Conservation (phyloP, 2,329 filamentous ascomycete species). For the Zelopaecilomyces penicillatus region DNA sequence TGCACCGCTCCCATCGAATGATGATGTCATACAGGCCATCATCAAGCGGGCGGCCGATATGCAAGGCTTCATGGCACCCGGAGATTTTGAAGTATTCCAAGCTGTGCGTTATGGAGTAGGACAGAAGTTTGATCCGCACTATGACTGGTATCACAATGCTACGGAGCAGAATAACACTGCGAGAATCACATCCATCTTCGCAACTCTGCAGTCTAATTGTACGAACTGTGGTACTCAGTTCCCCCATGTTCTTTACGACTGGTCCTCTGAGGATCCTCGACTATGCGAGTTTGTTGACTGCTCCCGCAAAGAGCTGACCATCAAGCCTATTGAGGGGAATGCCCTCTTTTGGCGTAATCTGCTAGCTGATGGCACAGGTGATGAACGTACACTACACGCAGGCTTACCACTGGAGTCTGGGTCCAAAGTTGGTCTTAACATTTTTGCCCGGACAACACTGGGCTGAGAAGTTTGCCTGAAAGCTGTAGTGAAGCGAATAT, state of each 20-base stretch:
- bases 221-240: neutral
- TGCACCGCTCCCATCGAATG: neutral
- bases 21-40: neutral
- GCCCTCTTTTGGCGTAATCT: neutral
- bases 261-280: neutral
- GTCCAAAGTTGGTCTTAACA: neutral
- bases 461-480: no score
- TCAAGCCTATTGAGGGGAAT: neutral
- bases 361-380: neutral
- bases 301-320: neutral
- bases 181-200: neutral
- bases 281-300: neutral
- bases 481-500: no score
- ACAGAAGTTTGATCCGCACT: neutral
- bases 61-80: neutral
- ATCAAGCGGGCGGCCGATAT: neutral
- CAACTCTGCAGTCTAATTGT: neutral
- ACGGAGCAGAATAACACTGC: neutral
- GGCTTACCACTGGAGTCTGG: neutral
- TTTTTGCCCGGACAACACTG: neutral
- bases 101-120: neutral
- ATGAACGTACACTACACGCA: neutral
- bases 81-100: neutral
- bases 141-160: neutral
- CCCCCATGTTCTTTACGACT: neutral